phyloP scores from a whole-genome alignment of 2,329 filamentous ascomycete species.

The Fusarium liriodendri region DNA sequence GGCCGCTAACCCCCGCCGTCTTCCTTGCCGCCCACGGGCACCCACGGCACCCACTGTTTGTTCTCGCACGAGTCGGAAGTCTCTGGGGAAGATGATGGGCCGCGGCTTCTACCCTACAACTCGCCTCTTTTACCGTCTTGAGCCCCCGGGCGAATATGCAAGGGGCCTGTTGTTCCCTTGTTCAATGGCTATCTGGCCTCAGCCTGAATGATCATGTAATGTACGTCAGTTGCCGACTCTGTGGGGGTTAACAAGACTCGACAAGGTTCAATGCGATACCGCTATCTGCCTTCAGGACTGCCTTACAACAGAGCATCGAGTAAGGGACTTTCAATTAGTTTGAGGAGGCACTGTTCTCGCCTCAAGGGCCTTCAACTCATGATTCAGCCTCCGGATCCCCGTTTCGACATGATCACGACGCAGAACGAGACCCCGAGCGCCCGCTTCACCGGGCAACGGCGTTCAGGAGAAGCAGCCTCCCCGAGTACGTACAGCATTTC shows the following conservation, averaged over 20 bases:
- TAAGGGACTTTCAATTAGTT: neutral
- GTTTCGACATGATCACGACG: neutral
- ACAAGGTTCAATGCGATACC: neutral
- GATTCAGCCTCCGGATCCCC: slow-evolving; percentile 11
- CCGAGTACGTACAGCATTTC: slow-evolving; percentile 33
- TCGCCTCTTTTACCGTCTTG: slow-evolving; percentile 6
- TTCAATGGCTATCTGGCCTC: slow-evolving; percentile 5
- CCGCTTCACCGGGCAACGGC: slow-evolving; percentile 13
- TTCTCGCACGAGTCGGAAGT: neutral
- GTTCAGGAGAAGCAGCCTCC: slow-evolving; percentile 10
- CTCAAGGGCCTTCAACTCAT: neutral
- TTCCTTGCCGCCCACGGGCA: neutral
- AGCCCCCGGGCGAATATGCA: slow-evolving; percentile 13
- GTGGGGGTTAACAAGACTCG: neutral
- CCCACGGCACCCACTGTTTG: neutral
- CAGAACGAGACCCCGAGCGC: neutral
- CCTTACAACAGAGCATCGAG: neutral
- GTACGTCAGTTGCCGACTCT: slow-evolving; percentile 8
- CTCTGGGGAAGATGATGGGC: slow-evolving; percentile 7
- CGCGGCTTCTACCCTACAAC: slow-evolving; percentile 4
- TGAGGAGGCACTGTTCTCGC: neutral
- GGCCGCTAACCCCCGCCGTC: slow-evolving; percentile 6
- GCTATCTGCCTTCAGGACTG: neutral
- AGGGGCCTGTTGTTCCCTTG: slow-evolving; percentile 6
- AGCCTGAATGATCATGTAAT: slow-evolving; percentile 9